These are phyloP conservation scores for Penicillium cinerascens DNA, from an alignment of 495 filamentous ascomycete species.

Conservation along the genomic window DNA sequence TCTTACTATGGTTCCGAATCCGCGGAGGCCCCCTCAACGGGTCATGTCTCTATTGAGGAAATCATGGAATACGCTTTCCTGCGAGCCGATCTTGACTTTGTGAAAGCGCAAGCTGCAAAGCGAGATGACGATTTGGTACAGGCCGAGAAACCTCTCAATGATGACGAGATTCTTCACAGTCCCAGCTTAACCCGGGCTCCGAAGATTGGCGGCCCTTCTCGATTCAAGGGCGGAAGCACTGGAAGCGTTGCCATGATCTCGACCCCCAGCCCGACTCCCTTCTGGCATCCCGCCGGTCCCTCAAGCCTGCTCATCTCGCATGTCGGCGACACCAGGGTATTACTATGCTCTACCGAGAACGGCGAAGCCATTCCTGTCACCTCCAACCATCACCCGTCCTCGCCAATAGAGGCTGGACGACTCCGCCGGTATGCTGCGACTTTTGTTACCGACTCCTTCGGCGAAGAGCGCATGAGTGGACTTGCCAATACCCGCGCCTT, in stretches of 20 bases:
- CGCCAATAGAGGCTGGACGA: slow-evolving; percentile 74
- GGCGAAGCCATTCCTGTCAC: slow-evolving; percentile 78
- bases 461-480: slow-evolving; percentile 91
- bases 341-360: slow-evolving; percentile 77
- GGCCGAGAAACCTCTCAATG: slow-evolving; percentile 72
- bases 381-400: slow-evolving; percentile 84
- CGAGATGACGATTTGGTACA: slow-evolving; percentile 64
- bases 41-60: slow-evolving; percentile 45
- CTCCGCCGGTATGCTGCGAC: slow-evolving; percentile 80
- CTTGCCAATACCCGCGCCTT: slow-evolving; percentile 93
- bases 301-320: slow-evolving; percentile 84
- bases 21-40: slow-evolving; percentile 1
- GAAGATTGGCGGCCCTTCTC: slow-evolving; percentile 63
- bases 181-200: slow-evolving; percentile 54
- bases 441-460: slow-evolving; percentile 93
- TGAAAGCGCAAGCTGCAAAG: slow-evolving; percentile 76
- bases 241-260: slow-evolving; percentile 85
- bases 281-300: slow-evolving; percentile 86
- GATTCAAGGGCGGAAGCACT: slow-evolving; percentile 90
- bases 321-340: slow-evolving; percentile 86
- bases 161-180: slow-evolving; percentile 71
- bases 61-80: slow-evolving; percentile 84
- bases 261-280: slow-evolving; percentile 84
- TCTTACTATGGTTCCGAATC: slow-evolving; percentile 28
- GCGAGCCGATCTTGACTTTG: slow-evolving; percentile 86